Evolutionary conservation across 129 eudicot species (phyloP).

Genomic region (Flaveria trinervia): DNA sequence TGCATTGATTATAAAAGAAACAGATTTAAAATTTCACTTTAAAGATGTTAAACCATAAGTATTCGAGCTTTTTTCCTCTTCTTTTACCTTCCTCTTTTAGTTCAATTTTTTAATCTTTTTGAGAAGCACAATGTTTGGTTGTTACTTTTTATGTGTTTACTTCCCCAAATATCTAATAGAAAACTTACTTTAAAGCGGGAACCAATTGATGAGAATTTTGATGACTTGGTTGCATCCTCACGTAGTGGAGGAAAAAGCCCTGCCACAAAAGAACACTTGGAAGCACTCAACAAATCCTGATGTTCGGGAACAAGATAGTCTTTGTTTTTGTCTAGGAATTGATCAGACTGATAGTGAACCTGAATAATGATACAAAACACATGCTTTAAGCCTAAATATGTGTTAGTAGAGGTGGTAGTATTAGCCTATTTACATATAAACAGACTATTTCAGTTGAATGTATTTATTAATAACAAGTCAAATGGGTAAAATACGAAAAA

Average conservation of each 20-base stretch:
- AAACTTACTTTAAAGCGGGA: constrained; percentile 85
- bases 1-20: constrained; percentile 35
- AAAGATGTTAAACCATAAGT: constrained; percentile 21
- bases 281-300: constrained; percentile 87
- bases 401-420: background rate
- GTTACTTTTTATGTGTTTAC: background rate
- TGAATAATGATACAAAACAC: constrained; percentile 33
- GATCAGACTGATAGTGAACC: constrained; percentile 92
- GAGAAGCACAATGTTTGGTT: background rate
- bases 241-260: constrained; percentile 83
- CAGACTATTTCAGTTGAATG: background rate
- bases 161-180: background rate
- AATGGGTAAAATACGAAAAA: background rate
- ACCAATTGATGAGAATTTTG: constrained; percentile 89
- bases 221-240: constrained; percentile 70
- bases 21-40: background rate
- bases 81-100: constrained; percentile 5
- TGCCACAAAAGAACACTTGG: constrained; percentile 86
- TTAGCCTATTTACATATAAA: background rate
- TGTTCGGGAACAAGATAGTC: constrained; percentile 95
- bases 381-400: constrained; percentile 15
- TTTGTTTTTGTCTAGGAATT: constrained; percentile 90
- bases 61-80: constrained; percentile 1
- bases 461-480: background rate
- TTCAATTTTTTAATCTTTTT: background rate